Percentiles rank a stretch among this genome's conserved stretches.
Evolutionary conservation across 1,284 basidiomycete genomes (phyloP).

Genomic region (Ustilago loliicola): DNA sequence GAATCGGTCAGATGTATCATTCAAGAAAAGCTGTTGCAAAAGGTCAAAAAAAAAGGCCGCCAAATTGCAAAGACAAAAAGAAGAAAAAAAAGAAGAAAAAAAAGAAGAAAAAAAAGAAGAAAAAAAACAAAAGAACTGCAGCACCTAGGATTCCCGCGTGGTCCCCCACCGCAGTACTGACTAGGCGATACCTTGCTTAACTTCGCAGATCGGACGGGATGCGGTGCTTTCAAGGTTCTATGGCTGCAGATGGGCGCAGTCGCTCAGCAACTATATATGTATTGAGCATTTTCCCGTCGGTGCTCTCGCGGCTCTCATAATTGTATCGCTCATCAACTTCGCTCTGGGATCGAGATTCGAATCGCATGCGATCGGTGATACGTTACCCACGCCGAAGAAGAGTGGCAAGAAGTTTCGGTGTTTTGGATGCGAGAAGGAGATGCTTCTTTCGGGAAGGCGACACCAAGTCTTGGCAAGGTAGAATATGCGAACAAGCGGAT

Average conservation of each 20-base stretch:
- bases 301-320: no score
- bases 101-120: constrained; percentile 10
- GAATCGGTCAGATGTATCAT: no score
- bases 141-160: constrained; percentile 85
- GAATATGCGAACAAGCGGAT: neutral
- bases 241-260: constrained; percentile 76
- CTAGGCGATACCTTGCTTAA: constrained; percentile 83
- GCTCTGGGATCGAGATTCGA: neutral
- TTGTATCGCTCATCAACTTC: no score
- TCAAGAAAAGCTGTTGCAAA: no score
- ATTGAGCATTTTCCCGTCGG: no score
- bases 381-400: no score
- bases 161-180: constrained; percentile 87
- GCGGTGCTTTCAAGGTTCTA: constrained; percentile 83
- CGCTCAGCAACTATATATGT: neutral
- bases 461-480: neutral
- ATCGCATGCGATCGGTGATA: neutral
- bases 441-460: constrained; percentile 6
- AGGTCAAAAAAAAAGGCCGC: neutral
- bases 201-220: constrained; percentile 85
- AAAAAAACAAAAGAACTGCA: constrained; percentile 75
- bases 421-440: neutral
- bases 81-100: neutral
- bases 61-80: neutral
- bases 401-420: neutral